These are phyloP conservation scores for Salix dunnii DNA, from an alignment of 345 rosid species.

Conservation along the genomic window DNA sequence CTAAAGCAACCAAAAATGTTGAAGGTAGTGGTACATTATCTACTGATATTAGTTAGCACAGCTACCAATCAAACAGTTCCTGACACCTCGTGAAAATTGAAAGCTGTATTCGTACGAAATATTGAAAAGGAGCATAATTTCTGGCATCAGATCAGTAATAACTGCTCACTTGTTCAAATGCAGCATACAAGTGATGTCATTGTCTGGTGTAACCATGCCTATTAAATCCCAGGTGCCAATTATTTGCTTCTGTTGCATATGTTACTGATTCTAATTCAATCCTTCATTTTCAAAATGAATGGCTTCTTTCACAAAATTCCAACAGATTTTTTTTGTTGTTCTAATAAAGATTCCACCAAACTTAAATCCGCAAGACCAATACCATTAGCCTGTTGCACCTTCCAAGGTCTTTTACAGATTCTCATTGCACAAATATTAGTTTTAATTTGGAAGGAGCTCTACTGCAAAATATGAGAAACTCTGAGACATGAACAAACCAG, in stretches of 20 bases:
- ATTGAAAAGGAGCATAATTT: too few species aligned
- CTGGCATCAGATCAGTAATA: not conserved
- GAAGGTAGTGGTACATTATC: not conserved
- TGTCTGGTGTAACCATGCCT: not conserved
- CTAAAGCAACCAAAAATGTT: not conserved
- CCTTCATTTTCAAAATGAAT: too few species aligned
- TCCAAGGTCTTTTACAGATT: not conserved
- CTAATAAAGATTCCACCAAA: too few species aligned
- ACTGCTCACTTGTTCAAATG: not conserved
- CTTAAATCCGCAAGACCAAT: too few species aligned
- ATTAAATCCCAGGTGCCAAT: not conserved
- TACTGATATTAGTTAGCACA: not conserved
- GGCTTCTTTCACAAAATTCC: too few species aligned
- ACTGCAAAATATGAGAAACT: not conserved
- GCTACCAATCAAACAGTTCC: not conserved
- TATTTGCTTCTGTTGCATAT: too few species aligned
- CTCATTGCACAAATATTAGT: not conserved
- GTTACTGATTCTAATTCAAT: too few species aligned
- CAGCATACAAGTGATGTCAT: not conserved
- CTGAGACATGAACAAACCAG: not conserved
- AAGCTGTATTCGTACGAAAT: not conserved
- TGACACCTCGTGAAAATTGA: not conserved
- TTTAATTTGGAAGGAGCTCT: not conserved
- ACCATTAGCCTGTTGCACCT: not conserved
- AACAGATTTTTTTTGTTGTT: too few species aligned